Percentiles rank a stretch among this genome's conserved stretches.
Conservation (phyloP, 2,329 filamentous ascomycete species). For the Myrmaecium sp. region DNA sequence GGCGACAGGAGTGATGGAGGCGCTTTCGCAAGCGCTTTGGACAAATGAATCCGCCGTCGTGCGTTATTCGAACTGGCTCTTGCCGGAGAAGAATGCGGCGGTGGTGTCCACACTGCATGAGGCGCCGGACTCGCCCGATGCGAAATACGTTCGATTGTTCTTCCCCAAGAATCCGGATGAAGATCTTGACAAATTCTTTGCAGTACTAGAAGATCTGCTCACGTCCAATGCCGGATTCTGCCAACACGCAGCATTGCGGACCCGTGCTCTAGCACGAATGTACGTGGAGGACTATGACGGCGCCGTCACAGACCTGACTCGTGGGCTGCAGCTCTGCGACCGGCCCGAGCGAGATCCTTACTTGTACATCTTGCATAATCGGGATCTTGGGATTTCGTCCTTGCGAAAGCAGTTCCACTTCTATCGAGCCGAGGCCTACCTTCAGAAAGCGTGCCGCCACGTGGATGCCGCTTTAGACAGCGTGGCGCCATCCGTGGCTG, state of each 20-base stretch:
- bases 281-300: conserved; percentile 61
- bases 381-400: no score
- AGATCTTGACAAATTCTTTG: no score
- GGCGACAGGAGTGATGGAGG: no score
- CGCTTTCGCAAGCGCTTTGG: no score
- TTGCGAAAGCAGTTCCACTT: conserved; percentile 61
- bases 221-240: conserved; percentile 48
- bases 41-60: no score
- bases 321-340: conserved; percentile 43
- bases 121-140: no score
- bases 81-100: no score
- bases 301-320: conserved; percentile 52
- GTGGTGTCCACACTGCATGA: no score
- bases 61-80: no score
- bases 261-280: conserved; percentile 54
- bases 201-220: no score
- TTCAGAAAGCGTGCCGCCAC: conserved; percentile 52
- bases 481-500: conserved; percentile 20
- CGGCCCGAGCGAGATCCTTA: conserved; percentile 45
- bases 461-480: conserved; percentile 41
- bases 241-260: conserved; percentile 55
- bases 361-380: no score
- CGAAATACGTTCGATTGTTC: conserved; percentile 83
- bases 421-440: conserved; percentile 55
- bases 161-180: conserved; percentile 74